Percentiles rank a stretch among this genome's conserved stretches.
Conservation (phyloP, 2,329 filamentous ascomycete genomes). For the Trichoderma simmonsii region DNA sequence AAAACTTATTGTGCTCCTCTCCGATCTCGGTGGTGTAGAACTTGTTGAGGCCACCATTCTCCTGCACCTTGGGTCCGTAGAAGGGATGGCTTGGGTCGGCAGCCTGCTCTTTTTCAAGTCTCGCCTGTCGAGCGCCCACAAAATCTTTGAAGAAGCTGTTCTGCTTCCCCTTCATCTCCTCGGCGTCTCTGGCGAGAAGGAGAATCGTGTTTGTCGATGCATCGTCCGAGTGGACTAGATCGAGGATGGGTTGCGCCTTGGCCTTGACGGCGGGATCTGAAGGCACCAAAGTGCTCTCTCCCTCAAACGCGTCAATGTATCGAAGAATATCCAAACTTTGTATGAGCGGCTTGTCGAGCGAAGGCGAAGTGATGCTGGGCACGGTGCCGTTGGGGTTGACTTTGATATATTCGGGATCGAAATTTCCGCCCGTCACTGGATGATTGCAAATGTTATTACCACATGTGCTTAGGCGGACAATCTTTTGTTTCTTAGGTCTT, state of each 20-base stretch:
- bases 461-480: background rate
- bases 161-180: background rate
- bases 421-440: conserved; percentile 18
- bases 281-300: conserved; percentile 10
- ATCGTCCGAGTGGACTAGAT: conserved; percentile 21
- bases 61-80: conserved; percentile 21
- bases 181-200: conserved; percentile 16
- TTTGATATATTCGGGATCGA: conserved; percentile 22
- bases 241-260: conserved; percentile 18
- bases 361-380: conserved; percentile 20
- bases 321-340: conserved; percentile 22
- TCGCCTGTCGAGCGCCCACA: conserved; percentile 18
- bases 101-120: conserved; percentile 19
- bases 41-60: conserved; percentile 18
- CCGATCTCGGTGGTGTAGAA: conserved; percentile 16
- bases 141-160: conserved; percentile 8
- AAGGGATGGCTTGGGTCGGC: conserved; percentile 21
- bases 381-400: conserved; percentile 23
- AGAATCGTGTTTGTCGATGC: conserved; percentile 22
- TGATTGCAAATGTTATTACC: background rate
- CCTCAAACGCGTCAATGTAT: conserved; percentile 16
- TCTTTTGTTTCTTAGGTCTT: background rate
- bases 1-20: conserved; percentile 17
- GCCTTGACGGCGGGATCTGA: background rate
- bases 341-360: conserved; percentile 17